Base-by-base conservation (phyloP, 1,284 basidiomycete species). In the Microbotryomycetes sp. region DNA sequence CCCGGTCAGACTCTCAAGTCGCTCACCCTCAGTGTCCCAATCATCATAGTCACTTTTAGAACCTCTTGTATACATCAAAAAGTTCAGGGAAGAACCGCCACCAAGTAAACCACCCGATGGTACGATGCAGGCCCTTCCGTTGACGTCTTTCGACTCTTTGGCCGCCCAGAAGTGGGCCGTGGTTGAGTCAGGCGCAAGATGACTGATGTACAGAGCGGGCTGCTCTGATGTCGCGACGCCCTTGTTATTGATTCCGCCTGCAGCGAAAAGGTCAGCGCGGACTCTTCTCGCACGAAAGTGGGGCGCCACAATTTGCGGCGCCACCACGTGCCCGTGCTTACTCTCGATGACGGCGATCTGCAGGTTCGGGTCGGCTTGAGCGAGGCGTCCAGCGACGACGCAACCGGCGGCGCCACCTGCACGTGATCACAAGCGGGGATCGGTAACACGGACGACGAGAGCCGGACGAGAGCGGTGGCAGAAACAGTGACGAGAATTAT, bases 271-370 rank as follows among this genome's bases (percentile, higher is more conserved):
- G 21, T 7, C 9, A 26, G 21, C 46, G 18, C 21, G 21, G 50
- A 13, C 50, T 52, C 15, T 13, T 26, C n/a, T 52, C 50, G 18
- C 28, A 26, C 9, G 1, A 29, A 51, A n/a, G 24, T 26, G 23
- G 23, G 50, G 26, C 15, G n/a, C n/a, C n/a, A n/a, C n/a, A n/a
- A n/a, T n/a, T n/a, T n/a, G n/a, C n/a, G n/a, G n/a, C n/a, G n/a
- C n/a, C n/a, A n/a, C n/a, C n/a, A n/a, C 50, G 50, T 3, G 28
- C 50, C 23, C 4, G 50, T 41, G 18, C 35, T 41, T 60, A 27
- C 52, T 46, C 30, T 64, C 85, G 64, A 86, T 83, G 69, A 86
- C 79, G 83, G 86, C 85, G 57, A 87, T 83, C 75, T 85, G 85
- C 54, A 87, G 75, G 66, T 76, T 85, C 24, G 85, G 84, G 74